Percentiles rank a stretch among this genome's conserved stretches.
Evolutionary conservation across 805 yeast genomes (phyloP).

Genomic region (Saccharomycopsis amapae): DNA sequence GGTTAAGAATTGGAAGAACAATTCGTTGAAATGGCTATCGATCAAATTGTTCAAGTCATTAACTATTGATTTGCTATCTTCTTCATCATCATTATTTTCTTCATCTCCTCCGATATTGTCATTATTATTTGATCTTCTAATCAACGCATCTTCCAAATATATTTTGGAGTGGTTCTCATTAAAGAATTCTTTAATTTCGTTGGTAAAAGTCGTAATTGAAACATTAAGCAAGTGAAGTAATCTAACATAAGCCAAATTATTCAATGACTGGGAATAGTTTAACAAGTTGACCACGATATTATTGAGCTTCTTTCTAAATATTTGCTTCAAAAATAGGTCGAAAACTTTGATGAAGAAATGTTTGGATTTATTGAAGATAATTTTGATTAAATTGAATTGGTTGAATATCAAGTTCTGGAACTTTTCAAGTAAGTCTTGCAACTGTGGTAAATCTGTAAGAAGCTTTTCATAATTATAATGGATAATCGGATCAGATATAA

Average conservation of each 20-base stretch:
- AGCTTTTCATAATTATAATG: constrained; percentile 32
- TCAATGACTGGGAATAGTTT: constrained; percentile 53
- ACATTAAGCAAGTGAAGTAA: constrained; percentile 61
- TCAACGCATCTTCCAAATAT: constrained; percentile 18
- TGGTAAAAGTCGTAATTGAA: constrained; percentile 51
- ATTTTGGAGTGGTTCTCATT: constrained; percentile 23
- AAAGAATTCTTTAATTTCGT: constrained; percentile 57
- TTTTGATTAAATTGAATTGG: constrained; percentile 66
- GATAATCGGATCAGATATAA: constrained; percentile 51
- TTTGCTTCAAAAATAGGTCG: constrained; percentile 69
- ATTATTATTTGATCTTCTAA: constrained; percentile 1
- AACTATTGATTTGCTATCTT: constrained; percentile 32
- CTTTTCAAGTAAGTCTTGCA: constrained; percentile 48
- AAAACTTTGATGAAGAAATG: constrained; percentile 54
- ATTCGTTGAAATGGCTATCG: constrained; percentile 66
- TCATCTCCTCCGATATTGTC: neutral
- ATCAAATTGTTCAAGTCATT: constrained; percentile 41
- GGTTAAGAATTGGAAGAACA: constrained; percentile 62
- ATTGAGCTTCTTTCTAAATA: constrained; percentile 36
- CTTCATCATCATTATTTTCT: constrained; percentile 30
- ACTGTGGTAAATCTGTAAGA: constrained; percentile 39
- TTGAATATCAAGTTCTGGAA: constrained; percentile 53
- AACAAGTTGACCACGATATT: constrained; percentile 42
- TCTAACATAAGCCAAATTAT: constrained; percentile 69
- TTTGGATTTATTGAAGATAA: constrained; percentile 70